Base-by-base conservation (phyloP, 139 green algal genomes). In the Gonium pectorale region DNA sequence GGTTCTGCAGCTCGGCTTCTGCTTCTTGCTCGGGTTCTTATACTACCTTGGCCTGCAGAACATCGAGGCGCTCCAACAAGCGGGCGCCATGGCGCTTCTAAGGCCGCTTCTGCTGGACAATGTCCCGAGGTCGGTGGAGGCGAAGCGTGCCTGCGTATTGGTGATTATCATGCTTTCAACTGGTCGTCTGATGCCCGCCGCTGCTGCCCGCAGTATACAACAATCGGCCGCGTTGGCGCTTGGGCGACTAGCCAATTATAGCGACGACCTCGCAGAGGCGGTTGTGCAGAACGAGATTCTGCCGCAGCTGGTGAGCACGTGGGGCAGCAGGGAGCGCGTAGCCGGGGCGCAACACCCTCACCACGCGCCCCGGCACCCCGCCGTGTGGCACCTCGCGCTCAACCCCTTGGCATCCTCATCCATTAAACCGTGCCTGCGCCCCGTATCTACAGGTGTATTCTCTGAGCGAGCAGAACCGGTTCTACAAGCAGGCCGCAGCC, bases 201-300 rank as follows among this genome's bases (percentile, higher is more conserved):
- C n/a, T n/a, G n/a, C n/a, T n/a, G n/a, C 64, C 15, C 82, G 80
- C 90, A 97, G 93, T 89, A 97, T 98, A 56, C 95, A 97, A 81
- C 95, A 98, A 79, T 94, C 90, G n/a, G 95, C 95, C 44, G 95
- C 95, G 27, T 83, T 98, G 68, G 94, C 94, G 0, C 82, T 98
- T 1, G 95, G 95, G 1, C 86, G 94, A 1, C 88, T 98, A 40
- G 95, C 95, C 5, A 96, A 95, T 78, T 95, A 96, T 85, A 96
- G 89, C 67, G 94, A 98, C 68, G 93, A 97, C 63, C 86, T 98
- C 29, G 95, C 95, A 49, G 95, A 98, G 88, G 90, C 93, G 27
- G 91, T 98, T 6, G 95, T 98, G 4, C 90, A 95, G 74, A 97
- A 97, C 52, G 94, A 98, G 62, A 95, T 98, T 69, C 80, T 98